Conservation (phyloP, 768 basidiomycete species). For the Pisolithus orientalis region DNA sequence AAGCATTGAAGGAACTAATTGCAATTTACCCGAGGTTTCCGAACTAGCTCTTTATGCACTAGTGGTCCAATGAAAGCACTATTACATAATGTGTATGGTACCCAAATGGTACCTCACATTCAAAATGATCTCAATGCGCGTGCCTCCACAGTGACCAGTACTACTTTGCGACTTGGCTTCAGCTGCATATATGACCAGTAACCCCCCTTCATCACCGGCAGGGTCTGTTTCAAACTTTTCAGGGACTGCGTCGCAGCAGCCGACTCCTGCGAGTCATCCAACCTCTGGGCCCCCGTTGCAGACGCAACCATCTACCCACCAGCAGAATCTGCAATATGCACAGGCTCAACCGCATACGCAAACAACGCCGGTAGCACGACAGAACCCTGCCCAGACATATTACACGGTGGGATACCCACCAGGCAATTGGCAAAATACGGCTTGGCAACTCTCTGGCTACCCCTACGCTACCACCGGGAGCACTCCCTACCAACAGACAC, state of each 20-base stretch:
- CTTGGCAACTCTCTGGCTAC: constrained; percentile 29
- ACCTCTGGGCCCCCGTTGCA: constrained; percentile 10
- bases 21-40: too few relatives aligned
- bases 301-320: constrained; percentile 10
- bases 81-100: too few relatives aligned
- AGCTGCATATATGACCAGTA: constrained; percentile 30
- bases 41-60: too few relatives aligned
- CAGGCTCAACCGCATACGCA: constrained; percentile 1
- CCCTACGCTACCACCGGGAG: constrained; percentile 24
- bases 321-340: constrained; percentile 13
- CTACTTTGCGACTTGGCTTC: too few relatives aligned
- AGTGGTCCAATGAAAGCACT: too few relatives aligned
- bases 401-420: constrained; percentile 29
- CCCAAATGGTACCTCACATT: too few relatives aligned
- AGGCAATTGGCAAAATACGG: constrained; percentile 24
- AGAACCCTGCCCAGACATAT: constrained; percentile 22
- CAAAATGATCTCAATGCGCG: too few relatives aligned
- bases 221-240: constrained; percentile 23
- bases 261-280: constrained; percentile 4
- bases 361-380: constrained; percentile 6
- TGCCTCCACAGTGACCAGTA: too few relatives aligned
- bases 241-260: constrained; percentile 6
- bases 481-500: constrained; percentile 28
- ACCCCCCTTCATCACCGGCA: constrained; percentile 36
- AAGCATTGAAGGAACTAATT: too few relatives aligned